Evolutionary conservation across 2,329 filamentous ascomycete genomes (phyloP), one percentile per base, ranked within the genome.

Genomic region (Macrophomina pseudophaseolina): DNA sequence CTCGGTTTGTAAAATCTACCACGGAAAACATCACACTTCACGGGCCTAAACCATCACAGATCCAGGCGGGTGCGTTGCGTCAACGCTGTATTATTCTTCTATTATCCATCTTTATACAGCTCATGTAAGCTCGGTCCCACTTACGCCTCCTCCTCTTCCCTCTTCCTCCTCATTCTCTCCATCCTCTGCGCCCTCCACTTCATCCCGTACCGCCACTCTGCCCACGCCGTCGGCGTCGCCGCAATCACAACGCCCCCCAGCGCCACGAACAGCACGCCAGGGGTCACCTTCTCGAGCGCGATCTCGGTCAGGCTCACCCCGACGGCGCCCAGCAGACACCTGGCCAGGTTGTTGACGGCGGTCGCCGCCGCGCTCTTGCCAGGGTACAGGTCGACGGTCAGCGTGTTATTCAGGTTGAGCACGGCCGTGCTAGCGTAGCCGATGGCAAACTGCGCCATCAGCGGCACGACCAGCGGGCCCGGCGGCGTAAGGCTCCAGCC

Each of bases 301-400:
- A 54, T 23, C 38, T 84, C 81, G 2, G 85, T 76, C 11, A 82
- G 80, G 23, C 81, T 83, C 0, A 84, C 85, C 0, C 82, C 83
- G 0, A 80, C 84, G 0, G 85, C 85, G 0, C 82, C 85, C 38
- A 85, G 78, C 2, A 86, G 69, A 68, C 85, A 87, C 44, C 85
- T 73, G 0, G 82, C 81, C 2, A 87, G 76, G 68, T 87, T 87
- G 30, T 86, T 71, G 52, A 81, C 83, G 0, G 85, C 85, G 52
- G 79, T 86, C 0, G 85, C 85, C 0, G 82, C 82, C 0, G 85
- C 85, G 66, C 82, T 83, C 9, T 75, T 74, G 12, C 81, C 80
- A 0, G 81, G 79, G 67, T 84, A 87, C 0, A 86, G 73, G 69
- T 88, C 85, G 3, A 87, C 80, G 0, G 87, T 76, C 66, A 85